A percentile compares a stretch with the other conserved stretches of the same genome.
Evolutionary conservation across 805 yeast species (phyloP).

Genomic region (Cyberlindnera mycetangii): DNA sequence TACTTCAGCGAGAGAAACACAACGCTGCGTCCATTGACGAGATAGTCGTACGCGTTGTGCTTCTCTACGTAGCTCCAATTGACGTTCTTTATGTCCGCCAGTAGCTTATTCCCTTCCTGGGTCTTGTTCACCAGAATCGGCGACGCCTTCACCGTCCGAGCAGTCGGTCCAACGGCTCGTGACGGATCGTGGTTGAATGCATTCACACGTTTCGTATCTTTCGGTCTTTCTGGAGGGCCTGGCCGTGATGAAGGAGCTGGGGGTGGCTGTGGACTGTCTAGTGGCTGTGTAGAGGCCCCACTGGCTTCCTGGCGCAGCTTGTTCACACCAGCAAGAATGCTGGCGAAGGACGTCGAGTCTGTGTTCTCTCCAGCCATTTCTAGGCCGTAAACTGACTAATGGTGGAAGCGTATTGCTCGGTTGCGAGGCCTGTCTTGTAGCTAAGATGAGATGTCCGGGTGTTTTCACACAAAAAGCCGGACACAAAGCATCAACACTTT

Average conservation of each 20-base stretch:
- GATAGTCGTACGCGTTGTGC: constrained; percentile 57
- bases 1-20: constrained; percentile 67
- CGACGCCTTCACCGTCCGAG: constrained; percentile 17
- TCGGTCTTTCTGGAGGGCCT: neutral
- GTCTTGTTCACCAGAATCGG: constrained; percentile 57
- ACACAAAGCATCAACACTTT: neutral
- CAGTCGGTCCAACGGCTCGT: constrained; percentile 13
- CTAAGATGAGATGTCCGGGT: neutral
- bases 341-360: constrained; percentile 64
- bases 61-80: constrained; percentile 48
- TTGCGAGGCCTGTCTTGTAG: neutral
- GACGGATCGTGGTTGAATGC: constrained; percentile 25
- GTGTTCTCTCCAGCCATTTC: constrained; percentile 20
- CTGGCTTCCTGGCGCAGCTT: constrained; percentile 38
- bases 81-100: constrained; percentile 51
- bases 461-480: neutral
- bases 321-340: constrained; percentile 68
- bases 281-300: constrained; percentile 7
- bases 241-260: constrained; percentile 4
- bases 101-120: constrained; percentile 71
- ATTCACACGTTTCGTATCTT: constrained; percentile 19
- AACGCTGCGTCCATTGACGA: constrained; percentile 54
- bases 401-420: neutral
- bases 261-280: neutral
- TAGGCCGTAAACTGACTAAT: neutral